Conservation (phyloP, 495 filamentous ascomycete species). For the Aspergillus kassunensis region DNA sequence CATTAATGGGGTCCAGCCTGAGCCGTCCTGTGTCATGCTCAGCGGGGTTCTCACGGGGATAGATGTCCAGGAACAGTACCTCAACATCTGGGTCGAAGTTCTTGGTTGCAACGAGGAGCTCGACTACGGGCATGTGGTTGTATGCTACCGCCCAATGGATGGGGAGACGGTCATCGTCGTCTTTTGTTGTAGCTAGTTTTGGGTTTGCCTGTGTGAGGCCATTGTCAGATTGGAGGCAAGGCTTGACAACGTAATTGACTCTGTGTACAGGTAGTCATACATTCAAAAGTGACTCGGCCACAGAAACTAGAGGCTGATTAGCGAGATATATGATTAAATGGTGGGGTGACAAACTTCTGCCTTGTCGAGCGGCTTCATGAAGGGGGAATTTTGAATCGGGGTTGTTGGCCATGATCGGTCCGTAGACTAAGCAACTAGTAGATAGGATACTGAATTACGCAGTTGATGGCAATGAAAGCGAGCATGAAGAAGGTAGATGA, state of each 20-base stretch:
- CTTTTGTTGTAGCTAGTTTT: constrained; percentile 66
- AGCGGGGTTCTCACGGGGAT: neutral
- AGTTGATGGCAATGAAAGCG: too few species aligned
- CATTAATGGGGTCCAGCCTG: constrained; percentile 94
- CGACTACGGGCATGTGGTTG: constrained; percentile 71
- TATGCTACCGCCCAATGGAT: constrained; percentile 94
- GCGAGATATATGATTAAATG: constrained; percentile 7
- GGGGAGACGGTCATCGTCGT: constrained; percentile 86
- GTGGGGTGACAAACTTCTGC: constrained; percentile 60
- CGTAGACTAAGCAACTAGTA: too few species aligned
- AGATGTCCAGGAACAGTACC: too few species aligned
- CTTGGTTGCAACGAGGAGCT: constrained; percentile 61
- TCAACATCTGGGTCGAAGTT: constrained; percentile 86
- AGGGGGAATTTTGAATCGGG: constrained; percentile 67
- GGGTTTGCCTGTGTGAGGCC: constrained; percentile 60
- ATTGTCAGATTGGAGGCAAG: neutral
- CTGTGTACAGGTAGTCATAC: constrained; percentile 37
- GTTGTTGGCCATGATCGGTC: constrained; percentile 34
- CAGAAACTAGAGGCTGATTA: constrained; percentile 40
- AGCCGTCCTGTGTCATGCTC: constrained; percentile 72
- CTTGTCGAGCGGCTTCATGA: constrained; percentile 85
- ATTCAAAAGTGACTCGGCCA: constrained; percentile 74
- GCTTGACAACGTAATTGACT: neutral
- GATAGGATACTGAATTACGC: too few species aligned
- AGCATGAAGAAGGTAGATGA: too few species aligned